Percentiles rank a stretch among this genome's conserved stretches.
These are phyloP conservation scores for Candida wancherniae DNA, from an alignment of 805 yeast genomes.

Conservation along the genomic window DNA sequence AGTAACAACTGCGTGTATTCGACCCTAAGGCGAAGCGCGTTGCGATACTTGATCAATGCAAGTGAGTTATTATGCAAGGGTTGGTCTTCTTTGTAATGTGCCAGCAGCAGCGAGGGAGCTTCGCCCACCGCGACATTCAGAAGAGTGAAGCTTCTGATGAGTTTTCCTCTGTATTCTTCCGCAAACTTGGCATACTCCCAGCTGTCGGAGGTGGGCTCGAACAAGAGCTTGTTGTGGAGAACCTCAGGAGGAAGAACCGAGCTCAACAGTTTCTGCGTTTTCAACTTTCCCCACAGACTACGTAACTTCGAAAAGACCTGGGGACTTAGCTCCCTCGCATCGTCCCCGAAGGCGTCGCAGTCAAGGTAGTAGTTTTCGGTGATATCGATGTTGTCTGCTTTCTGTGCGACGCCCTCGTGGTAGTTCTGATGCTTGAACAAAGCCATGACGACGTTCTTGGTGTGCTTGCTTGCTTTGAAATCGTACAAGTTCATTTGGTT, in stretches of 20 bases:
- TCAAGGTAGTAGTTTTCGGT: slow-evolving; percentile 19
- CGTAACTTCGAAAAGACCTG: slow-evolving; percentile 17
- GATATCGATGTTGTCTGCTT: slow-evolving; percentile 3
- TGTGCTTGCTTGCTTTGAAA: slow-evolving; percentile 20
- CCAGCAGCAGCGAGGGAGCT: slow-evolving; percentile 31
- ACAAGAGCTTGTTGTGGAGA: slow-evolving; percentile 29
- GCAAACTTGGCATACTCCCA: slow-evolving; percentile 17
- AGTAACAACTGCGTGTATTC: slow-evolving; percentile 35
- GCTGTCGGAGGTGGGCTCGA: slow-evolving; percentile 31
- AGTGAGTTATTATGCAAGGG: slow-evolving; percentile 3
- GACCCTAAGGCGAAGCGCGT: slow-evolving; percentile 33
- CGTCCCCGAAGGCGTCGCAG: slow-evolving; percentile 32
- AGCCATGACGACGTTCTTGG: slow-evolving; percentile 22
- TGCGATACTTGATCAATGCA: slow-evolving; percentile 22
- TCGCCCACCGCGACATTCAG: slow-evolving; percentile 29
- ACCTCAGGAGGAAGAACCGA: slow-evolving; percentile 17
- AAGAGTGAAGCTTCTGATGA: slow-evolving; percentile 27
- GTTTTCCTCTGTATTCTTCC: slow-evolving; percentile 19
- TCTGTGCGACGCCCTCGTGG: slow-evolving; percentile 10
- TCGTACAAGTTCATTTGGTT: slow-evolving; percentile 34
- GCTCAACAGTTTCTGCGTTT: slow-evolving; percentile 13
- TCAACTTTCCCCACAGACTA: slow-evolving; percentile 15
- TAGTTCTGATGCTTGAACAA: slow-evolving; percentile 29
- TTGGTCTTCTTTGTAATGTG: slow-evolving; percentile 22
- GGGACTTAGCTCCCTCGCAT: too few species aligned